Evolutionary conservation across 108 stramenopile genomes (phyloP).

Genomic region (Pseudonitzschia delicatissima): DNA sequence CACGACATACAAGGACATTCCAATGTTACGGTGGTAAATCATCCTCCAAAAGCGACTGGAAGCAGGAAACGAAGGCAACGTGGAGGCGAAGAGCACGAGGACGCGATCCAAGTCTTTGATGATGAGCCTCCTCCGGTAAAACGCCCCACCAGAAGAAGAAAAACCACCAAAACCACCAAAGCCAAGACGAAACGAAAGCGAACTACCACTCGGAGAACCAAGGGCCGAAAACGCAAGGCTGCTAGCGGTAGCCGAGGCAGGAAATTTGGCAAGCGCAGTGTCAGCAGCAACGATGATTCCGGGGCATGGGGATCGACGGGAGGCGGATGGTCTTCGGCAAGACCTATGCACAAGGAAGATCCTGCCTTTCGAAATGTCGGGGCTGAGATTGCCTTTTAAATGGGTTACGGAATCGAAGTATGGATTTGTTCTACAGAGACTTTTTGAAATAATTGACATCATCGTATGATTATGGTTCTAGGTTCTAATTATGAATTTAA

Average conservation of each 20-base stretch:
- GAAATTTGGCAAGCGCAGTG: too few species aligned
- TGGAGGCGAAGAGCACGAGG: slow-evolving; percentile 2
- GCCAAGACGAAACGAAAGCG: slow-evolving; percentile 1
- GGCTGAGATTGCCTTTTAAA: slow-evolving; percentile 36
- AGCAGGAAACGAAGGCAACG: neutral
- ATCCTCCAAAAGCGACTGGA: neutral
- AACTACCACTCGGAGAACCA: neutral
- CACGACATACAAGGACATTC: neutral
- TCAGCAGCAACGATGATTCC: neutral
- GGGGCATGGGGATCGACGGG: slow-evolving; percentile 3
- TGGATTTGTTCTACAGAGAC: too few species aligned
- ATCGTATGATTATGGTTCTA: too few species aligned
- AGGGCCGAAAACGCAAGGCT: neutral
- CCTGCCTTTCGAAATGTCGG: slow-evolving; percentile 34
- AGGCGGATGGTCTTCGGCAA: slow-evolving; percentile 15
- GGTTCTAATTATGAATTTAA: too few species aligned
- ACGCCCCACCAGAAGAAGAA: neutral
- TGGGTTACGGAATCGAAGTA: neutral
- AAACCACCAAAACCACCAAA: neutral
- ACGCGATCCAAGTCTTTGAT: neutral
- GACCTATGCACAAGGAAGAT: slow-evolving; percentile 22
- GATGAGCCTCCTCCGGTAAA: neutral
- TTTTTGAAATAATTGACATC: too few species aligned
- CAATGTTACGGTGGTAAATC: neutral
- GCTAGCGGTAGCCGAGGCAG: neutral